Base-by-base conservation (phyloP, 177 flowering plant species). In the Vitis hybrid region DNA sequence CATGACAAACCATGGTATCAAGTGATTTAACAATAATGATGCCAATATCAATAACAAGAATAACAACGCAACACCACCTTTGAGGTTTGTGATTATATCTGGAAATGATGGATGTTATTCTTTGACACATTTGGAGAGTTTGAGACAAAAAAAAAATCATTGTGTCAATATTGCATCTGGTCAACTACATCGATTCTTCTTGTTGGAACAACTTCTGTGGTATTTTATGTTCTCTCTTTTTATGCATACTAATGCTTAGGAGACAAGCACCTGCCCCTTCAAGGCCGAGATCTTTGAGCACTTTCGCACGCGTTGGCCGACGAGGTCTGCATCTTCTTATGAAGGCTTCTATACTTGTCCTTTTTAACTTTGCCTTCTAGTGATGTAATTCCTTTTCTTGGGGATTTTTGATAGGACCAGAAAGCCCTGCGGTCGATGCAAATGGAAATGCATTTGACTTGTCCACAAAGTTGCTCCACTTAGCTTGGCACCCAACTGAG, bases 401-500 rank as follows among this genome's bases (percentile, higher is more conserved):
- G 17, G 3, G 27, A 10, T 49, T 15, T 61, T 21, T 12, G 15
- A 63, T 76, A 84, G 90, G 92, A 69, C 72, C 84, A 17, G 91
- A 88, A 55, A 87, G 73, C 72, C 81, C 86, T 2, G 88, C 83
- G 61, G 77, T 73, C n/a, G 92, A 90, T 78, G 75, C 91, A 58
- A 90, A 90, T 73, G 94, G 92, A 69, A 85, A 85, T 75, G 74
- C 92, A 52, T 87, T 79, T 64, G 94, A 90, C 77, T 87, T 88
- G 77, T 81, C 90, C 2, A 82, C 88, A 32, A 90, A 90, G 71
- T 77, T 90, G 77, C 92, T 90, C 60, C 94, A 90, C 80, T 75
- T 90, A 63, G 92, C 94, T 46, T 88, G 92, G 92, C 92, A 88
- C 66, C 92, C 92, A 40, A 72, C 87, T 4, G 92, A 87, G 74